Evolutionary conservation across 495 filamentous ascomycete genomes (phyloP), one percentile per base, ranked within the genome.

Genomic region (Saxophila tyrrhenica): DNA sequence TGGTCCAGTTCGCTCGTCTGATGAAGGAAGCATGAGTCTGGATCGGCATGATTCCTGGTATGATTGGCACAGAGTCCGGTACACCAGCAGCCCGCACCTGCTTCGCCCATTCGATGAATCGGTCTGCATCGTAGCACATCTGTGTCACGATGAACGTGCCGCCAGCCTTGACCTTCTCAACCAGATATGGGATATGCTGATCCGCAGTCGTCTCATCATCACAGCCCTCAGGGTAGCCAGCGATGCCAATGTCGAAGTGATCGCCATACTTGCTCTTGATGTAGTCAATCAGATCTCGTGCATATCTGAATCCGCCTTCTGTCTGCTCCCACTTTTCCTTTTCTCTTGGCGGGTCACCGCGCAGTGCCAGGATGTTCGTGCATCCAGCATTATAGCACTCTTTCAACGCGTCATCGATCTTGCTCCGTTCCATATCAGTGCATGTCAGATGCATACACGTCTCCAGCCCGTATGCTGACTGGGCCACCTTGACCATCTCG

Each of bases 391-490:
- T 87, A 73, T 97, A 95, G 7, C 92, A 92, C 59, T 84, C 82
- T 62, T 81, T 80, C 44, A 99, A 77, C 1, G 92, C 94, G 24
- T 85, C 78, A 62, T 97, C 87, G 56, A 99, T 83, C 70, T 88
- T 95, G 23, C 86, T 85, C 62, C 78, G 77, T 10, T 84, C 87
- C 94, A 99, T 99, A 66, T 96, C 94, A 41, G 94, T 99, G 69
- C 94, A 99, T 1, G 94, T 99, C 59, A 99, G 72, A 64, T 99
- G 94, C 94, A 99, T 99, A 71, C 90, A 96, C 8, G 94, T 97
- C 73, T 99, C 94, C 42, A 99, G 74, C 8, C 94, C 94, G 65
- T 94, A 91, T 39, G 89, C 87, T n/a, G 89, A 86, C 70, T 99
- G 94, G 42, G 94, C 92, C 52, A 94, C 87, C 48, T 85, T 82